phyloP scores from a whole-genome alignment of 805 yeast genomes.

The Tetrapisispora fleetii region DNA sequence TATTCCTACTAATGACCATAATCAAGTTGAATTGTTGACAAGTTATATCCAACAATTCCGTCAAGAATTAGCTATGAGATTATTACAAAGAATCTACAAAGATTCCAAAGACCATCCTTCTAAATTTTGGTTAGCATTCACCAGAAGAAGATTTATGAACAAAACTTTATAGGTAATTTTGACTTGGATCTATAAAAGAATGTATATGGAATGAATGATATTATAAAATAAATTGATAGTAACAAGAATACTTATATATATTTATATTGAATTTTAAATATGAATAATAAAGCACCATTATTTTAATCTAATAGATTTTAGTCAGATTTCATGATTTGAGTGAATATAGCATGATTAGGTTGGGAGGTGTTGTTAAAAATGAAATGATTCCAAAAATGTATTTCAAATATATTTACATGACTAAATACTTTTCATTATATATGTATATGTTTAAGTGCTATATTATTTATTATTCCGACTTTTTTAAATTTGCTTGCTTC shows the following conservation, averaged over 20 bases:
- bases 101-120: slow-evolving; percentile 57
- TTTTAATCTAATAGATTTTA: neutral
- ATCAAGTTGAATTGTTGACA: slow-evolving; percentile 71
- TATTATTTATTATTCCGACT: neutral
- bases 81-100: slow-evolving; percentile 61
- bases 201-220: neutral
- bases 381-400: neutral
- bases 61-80: slow-evolving; percentile 80
- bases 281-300: neutral
- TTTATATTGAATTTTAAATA: no score
- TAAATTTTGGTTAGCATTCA: slow-evolving; percentile 92
- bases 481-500: slow-evolving; percentile 2
- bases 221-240: neutral
- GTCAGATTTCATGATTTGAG: no score
- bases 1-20: slow-evolving; percentile 60
- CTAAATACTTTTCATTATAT: neutral
- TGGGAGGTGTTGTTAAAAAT: no score
- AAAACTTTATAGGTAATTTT: slow-evolving; percentile 33
- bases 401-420: neutral
- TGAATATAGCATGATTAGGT: neutral
- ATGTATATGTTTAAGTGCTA: neutral
- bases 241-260: neutral
- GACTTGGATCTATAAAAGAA: neutral
- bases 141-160: slow-evolving; percentile 93
- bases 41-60: slow-evolving; percentile 84